Percentiles rank a stretch among this genome's conserved stretches.
Conservation (phyloP, 2,329 filamentous ascomycete species). For the Monosporascus sp. region DNA sequence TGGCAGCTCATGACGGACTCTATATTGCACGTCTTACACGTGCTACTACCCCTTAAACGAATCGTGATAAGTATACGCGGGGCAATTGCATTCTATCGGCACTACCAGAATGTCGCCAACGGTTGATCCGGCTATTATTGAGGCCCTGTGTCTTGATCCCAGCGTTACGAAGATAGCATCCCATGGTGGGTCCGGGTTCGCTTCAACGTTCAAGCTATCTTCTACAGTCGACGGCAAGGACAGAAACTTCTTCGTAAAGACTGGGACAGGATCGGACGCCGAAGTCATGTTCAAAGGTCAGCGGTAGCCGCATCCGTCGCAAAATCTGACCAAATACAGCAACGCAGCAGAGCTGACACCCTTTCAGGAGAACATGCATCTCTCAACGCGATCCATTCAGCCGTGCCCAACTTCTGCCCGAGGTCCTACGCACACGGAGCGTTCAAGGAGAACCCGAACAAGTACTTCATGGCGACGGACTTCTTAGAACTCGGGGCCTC, state of each 20-base stretch:
- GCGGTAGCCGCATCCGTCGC: constrained; percentile 11
- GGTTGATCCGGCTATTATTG: constrained; percentile 59
- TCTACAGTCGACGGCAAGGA: constrained; percentile 42
- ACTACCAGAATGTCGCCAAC: constrained; percentile 34
- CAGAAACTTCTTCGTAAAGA: constrained; percentile 68
- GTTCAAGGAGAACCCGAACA: constrained; percentile 45
- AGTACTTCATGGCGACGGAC: constrained; percentile 65
- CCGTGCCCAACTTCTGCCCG: constrained; percentile 72
- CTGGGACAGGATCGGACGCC: constrained; percentile 52
- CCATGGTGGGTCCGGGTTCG: constrained; percentile 63
- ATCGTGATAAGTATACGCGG: too few relatives aligned
- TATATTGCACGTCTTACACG: too few relatives aligned
- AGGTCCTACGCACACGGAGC: constrained; percentile 68
- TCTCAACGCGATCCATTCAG: constrained; percentile 71
- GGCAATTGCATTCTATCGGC: too few relatives aligned
- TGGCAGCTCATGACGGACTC: too few relatives aligned
- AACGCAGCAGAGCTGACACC: constrained; percentile 28
- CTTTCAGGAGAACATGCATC: constrained; percentile 72
- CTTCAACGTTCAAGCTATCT: constrained; percentile 59
- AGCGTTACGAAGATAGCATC: constrained; percentile 49
- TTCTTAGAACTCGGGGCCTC: constrained; percentile 63
- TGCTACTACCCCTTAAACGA: too few relatives aligned
- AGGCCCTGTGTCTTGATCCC: constrained; percentile 56
- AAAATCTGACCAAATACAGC: constrained; percentile 26
- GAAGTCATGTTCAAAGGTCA: constrained; percentile 66